Evolutionary conservation across 2,329 filamentous ascomycete species (phyloP), one percentile per base, ranked within the genome.

Genomic region (Trichoderma endophyticum): DNA sequence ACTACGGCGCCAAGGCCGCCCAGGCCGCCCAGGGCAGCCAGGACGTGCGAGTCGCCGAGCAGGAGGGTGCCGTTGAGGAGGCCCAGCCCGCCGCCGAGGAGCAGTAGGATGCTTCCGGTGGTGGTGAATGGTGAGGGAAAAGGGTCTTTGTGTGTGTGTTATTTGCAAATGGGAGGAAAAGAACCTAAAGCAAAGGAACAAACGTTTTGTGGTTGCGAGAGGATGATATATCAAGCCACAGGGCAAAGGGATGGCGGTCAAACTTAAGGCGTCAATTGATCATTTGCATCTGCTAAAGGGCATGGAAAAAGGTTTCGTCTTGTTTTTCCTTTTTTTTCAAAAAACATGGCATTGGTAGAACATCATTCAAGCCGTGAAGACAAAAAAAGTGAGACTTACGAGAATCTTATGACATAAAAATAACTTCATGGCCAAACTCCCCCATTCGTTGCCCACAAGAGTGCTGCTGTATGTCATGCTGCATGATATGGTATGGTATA

Each of bases 1-100:
- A 99, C 89, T 99, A 99, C 87, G 96, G 96, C 81, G 94, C 95
- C 79, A 99, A 99, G 93, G 88, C 88, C 75, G 87, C 87, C 75
- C 81, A 88, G 74, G 87, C 57, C 57, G 57, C 90, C 74, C 89
- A 89, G 76, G 91, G 89, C 77, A 88, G 89, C 80, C 89, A 89
- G 79, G 86, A 87, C 75, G 88, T 88, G 80, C 86, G 83, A 76
- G 86, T 82, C 73, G 86, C 88, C 80, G 88, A 89, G 81, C 84
- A 89, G 84, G 86, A 87, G 79, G 84, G 82, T 57, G 60, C 43
- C 73, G 85, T 86, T 80, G 87, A 87, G 83, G 85, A 88, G 83
- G 85, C 85, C 76, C 84, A 83, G 75, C 83, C 84, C 74, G 81
- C 78, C 72, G 79, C 57, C 8, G 73, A 72, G 71, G 68, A 82